Conservation (phyloP, 331 rosid genomes). For the Quercus phellos region DNA sequence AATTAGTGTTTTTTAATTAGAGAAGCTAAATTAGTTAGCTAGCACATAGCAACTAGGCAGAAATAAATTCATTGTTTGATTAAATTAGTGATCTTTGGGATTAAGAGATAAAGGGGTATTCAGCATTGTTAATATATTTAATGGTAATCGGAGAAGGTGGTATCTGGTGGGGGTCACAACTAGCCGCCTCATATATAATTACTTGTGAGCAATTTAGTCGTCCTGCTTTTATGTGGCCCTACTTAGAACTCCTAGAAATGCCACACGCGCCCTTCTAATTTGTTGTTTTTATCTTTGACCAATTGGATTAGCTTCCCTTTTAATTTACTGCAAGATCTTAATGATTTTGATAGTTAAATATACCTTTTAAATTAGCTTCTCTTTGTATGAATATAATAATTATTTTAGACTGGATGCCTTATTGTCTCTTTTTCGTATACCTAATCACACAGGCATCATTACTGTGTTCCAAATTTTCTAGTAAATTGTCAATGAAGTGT, state of each 20-base stretch:
- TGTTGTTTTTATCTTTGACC: not conserved
- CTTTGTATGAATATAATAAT: too few species aligned
- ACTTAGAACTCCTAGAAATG: not conserved
- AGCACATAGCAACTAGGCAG: not conserved
- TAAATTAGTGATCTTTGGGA: not conserved
- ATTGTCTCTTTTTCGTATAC: not conserved
- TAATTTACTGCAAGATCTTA: not conserved
- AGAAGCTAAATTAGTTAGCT: not conserved
- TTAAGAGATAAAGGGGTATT: too few species aligned
- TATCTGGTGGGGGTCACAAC: not conserved
- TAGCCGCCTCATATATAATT: not conserved
- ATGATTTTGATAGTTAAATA: not conserved
- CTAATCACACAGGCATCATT: not conserved
- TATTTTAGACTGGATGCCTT: not conserved
- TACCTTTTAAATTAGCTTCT: not conserved
- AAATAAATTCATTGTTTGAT: not conserved
- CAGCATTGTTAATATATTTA: too few species aligned
- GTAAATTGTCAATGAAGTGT: too few species aligned
- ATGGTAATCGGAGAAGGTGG: not conserved
- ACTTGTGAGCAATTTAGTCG: not conserved
- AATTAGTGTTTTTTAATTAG: not conserved
- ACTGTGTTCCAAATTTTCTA: not conserved
- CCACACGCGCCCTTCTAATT: not conserved
- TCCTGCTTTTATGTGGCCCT: not conserved
- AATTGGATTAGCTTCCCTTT: not conserved